Evolutionary conservation across 2,329 filamentous ascomycete genomes (phyloP).

Genomic region (Epichloe hybrida): DNA sequence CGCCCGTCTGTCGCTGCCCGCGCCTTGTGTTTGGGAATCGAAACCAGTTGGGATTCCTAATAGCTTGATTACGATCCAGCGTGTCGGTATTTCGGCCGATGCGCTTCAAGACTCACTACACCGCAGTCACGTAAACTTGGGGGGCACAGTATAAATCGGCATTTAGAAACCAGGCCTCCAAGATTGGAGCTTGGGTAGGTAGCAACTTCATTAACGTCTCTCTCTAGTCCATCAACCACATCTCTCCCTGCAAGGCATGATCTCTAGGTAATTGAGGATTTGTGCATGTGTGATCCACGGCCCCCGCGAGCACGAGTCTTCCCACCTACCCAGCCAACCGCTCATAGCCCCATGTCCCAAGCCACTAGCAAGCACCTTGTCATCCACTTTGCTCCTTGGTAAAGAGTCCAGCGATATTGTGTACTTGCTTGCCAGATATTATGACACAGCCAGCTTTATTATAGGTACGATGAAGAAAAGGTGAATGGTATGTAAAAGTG

Average conservation of each 20-base stretch:
- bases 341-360: background rate
- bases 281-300: background rate
- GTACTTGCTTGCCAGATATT: background rate
- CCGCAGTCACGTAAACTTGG: background rate
- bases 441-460: background rate
- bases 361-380: background rate
- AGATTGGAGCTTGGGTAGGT: background rate
- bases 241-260: background rate
- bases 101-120: background rate
- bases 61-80: background rate
- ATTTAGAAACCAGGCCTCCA: background rate
- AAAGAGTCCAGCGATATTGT: background rate
- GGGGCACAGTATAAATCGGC: background rate
- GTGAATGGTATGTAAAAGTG: background rate
- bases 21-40: background rate
- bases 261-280: background rate
- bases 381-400: background rate
- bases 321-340: background rate
- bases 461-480: background rate
- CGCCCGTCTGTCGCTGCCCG: background rate
- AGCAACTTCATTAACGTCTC: background rate
- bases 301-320: background rate
- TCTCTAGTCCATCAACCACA: background rate
- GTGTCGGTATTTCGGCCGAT: background rate
- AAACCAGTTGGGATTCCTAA: background rate